A percentile compares a stretch with the other conserved stretches of the same genome.
These are phyloP conservation scores for Amanita muscaria DNA, from an alignment of 768 basidiomycete species.

Conservation along the genomic window DNA sequence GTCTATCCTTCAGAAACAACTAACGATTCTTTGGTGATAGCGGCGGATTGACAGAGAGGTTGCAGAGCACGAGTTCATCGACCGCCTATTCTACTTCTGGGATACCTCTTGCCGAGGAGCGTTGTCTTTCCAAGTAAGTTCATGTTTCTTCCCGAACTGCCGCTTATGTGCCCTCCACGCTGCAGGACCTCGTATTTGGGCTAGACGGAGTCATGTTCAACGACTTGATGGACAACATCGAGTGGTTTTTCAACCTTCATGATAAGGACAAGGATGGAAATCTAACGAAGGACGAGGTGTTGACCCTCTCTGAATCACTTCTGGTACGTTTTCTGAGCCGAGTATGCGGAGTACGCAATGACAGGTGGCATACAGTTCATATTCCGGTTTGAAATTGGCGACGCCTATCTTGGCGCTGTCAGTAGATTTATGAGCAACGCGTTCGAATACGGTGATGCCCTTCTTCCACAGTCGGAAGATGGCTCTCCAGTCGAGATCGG, in stretches of 20 bases:
- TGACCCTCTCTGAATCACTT: conserved; percentile 91
- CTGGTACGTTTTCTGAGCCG: conserved; percentile 50
- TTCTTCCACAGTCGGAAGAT: conserved; percentile 49
- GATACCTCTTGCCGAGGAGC: conserved; percentile 76
- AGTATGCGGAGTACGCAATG: not conserved
- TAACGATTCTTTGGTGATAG: too few species aligned
- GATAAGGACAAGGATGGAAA: conserved; percentile 96
- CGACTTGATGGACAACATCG: conserved; percentile 96
- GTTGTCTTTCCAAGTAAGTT: conserved; percentile 77
- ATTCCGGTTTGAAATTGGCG: conserved; percentile 94
- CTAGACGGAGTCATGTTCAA: conserved; percentile 91
- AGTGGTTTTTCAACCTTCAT: conserved; percentile 96
- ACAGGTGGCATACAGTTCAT: conserved; percentile 60
- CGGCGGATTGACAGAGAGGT: conserved; percentile 82
- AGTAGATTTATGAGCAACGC: conserved; percentile 97
- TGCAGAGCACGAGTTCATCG: conserved; percentile 95
- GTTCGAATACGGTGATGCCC: conserved; percentile 95
- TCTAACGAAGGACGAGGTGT: conserved; percentile 91
- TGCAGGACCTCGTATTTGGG: conserved; percentile 80
- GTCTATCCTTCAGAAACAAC: too few species aligned
- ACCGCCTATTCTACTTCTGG: conserved; percentile 93
- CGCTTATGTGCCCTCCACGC: not conserved
- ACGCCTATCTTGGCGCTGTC: conserved; percentile 92
- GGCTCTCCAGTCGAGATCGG: conserved; percentile 35
- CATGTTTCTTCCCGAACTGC: not conserved